Percentiles rank a stretch among this genome's conserved stretches.
Evolutionary conservation across 345 rosid species (phyloP).

Genomic region (Iberis pinnata): DNA sequence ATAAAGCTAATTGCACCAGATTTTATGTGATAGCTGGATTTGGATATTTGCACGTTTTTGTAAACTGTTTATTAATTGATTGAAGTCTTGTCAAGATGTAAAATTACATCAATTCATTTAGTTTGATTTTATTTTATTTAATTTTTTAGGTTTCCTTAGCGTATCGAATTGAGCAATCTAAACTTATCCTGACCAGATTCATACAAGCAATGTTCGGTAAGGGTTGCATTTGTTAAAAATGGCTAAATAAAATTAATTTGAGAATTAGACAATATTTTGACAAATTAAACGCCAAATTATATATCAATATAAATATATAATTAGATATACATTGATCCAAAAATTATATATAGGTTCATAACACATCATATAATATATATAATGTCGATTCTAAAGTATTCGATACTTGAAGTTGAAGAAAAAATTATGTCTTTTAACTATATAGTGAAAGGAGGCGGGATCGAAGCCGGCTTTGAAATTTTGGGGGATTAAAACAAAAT

Average conservation of each 20-base stretch:
- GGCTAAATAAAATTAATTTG: background rate
- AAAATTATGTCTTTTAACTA: too few relatives aligned
- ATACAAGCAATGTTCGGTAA: constrained; percentile 3
- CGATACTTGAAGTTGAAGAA: too few relatives aligned
- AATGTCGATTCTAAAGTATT: too few relatives aligned
- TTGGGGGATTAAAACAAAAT: too few relatives aligned
- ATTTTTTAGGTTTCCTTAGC: constrained; percentile 45
- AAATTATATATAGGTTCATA: too few relatives aligned
- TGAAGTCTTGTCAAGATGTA: constrained; percentile 42
- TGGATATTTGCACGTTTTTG: too few relatives aligned
- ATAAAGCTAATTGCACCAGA: constrained; percentile 17
- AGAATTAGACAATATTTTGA: background rate
- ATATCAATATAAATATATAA: too few relatives aligned
- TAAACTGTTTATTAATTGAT: constrained; percentile 22
- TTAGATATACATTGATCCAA: too few relatives aligned
- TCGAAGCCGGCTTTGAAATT: too few relatives aligned
- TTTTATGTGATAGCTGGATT: constrained; percentile 12
- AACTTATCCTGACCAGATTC: constrained; percentile 11
- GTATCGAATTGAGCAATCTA: constrained; percentile 46
- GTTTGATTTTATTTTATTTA: constrained; percentile 3
- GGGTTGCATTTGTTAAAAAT: background rate
- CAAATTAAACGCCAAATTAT: background rate
- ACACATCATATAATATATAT: too few relatives aligned
- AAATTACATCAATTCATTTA: constrained; percentile 12
- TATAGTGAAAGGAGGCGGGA: too few relatives aligned